Evolutionary conservation across 495 filamentous ascomycete genomes (phyloP).

Genomic region (Aspergillus steynii): DNA sequence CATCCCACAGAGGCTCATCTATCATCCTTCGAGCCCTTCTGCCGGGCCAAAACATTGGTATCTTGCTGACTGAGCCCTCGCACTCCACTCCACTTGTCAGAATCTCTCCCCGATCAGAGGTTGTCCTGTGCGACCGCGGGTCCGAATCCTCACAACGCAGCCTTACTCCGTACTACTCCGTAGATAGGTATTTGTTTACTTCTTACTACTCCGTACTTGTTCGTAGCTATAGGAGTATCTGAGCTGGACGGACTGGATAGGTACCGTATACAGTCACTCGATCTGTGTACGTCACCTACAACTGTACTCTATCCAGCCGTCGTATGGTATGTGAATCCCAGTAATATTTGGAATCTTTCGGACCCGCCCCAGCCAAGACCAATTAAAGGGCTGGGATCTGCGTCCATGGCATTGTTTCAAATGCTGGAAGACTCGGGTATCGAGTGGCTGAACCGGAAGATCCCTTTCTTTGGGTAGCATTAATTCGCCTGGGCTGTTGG

Average conservation of each 20-base stretch:
- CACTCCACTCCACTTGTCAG: slow-evolving; percentile 13
- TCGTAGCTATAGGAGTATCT: no score
- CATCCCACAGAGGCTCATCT: slow-evolving; percentile 11
- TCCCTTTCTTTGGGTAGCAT: slow-evolving; percentile 5
- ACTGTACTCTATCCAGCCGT: background rate
- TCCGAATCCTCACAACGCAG: slow-evolving; percentile 1
- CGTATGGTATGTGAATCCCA: slow-evolving; percentile 5
- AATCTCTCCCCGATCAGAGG: slow-evolving; percentile 11
- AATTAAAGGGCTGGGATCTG: slow-evolving; percentile 27
- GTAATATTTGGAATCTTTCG: slow-evolving; percentile 2
- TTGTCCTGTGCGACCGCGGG: slow-evolving; percentile 26
- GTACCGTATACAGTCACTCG: no score
- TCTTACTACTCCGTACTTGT: no score
- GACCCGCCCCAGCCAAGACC: slow-evolving; percentile 10
- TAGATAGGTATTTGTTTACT: no score
- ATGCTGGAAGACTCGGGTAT: slow-evolving; percentile 19
- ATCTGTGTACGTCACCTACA: no score
- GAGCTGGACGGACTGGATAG: background rate
- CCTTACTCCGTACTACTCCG: no score
- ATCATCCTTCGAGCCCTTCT: slow-evolving; percentile 10
- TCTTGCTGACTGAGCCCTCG: slow-evolving; percentile 2
- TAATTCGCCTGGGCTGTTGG: background rate
- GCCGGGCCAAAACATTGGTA: background rate
- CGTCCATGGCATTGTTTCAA: slow-evolving; percentile 25
- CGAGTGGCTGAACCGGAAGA: slow-evolving; percentile 22